Evolutionary conservation across 139 green algal genomes (phyloP).

Genomic region (Closterium sp.): DNA sequence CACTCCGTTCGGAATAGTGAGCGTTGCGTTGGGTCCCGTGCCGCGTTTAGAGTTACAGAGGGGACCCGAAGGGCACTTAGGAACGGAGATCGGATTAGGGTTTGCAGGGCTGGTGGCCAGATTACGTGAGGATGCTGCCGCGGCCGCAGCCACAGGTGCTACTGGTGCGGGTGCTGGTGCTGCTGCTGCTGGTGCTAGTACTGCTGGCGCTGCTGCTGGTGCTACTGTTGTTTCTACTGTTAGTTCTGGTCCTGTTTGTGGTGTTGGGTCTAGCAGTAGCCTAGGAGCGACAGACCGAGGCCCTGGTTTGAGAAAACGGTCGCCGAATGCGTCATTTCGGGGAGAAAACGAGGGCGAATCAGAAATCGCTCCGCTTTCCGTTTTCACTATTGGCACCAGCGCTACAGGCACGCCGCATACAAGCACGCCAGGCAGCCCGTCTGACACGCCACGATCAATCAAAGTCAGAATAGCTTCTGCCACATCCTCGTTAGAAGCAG

Average conservation of each 20-base stretch:
- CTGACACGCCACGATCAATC: background rate
- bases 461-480: background rate
- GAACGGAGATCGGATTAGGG: background rate
- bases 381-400: background rate
- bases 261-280: background rate
- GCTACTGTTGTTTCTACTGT: background rate
- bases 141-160: background rate
- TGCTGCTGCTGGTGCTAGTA: background rate
- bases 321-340: background rate
- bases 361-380: background rate
- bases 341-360: background rate
- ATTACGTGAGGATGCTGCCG: background rate
- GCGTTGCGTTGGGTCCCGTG: conserved; percentile 18
- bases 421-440: background rate
- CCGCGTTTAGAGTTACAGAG: conserved; percentile 17
- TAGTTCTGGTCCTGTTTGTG: background rate
- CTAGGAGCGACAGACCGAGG: background rate
- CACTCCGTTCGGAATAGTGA: conserved; percentile 4
- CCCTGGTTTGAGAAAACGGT: background rate
- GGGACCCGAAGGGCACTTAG: background rate
- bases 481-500: background rate
- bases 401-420: background rate
- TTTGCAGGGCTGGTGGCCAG: background rate
- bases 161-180: background rate
- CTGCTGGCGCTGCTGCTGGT: background rate